These are phyloP conservation scores for Escallonia herrerae DNA, from an alignment of 129 eudicot genomes.

Conservation along the genomic window DNA sequence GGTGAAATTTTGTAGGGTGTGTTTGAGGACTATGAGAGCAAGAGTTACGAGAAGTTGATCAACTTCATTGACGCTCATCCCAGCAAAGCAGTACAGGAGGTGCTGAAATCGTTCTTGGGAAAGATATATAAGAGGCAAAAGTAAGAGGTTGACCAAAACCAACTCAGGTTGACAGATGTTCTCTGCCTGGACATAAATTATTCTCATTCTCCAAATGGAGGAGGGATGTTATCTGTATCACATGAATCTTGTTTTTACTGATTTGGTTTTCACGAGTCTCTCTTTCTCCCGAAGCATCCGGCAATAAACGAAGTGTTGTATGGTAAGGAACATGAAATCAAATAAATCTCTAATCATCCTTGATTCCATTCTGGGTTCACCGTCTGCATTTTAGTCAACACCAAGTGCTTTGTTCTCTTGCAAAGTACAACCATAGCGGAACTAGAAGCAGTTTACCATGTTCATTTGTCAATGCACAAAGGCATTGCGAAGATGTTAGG, in stretches of 20 bases:
- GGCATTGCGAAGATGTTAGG: too few relatives aligned
- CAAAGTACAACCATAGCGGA: neutral
- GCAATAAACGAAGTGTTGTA: constrained; percentile 3
- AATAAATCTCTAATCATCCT: neutral
- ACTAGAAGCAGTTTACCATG: neutral
- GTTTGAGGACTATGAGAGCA: constrained; percentile 59
- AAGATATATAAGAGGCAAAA: constrained; percentile 90
- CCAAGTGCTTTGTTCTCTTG: neutral
- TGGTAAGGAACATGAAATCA: constrained; percentile 1
- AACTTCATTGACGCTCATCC: constrained; percentile 73
- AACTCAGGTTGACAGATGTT: neutral
- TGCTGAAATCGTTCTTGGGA: constrained; percentile 71
- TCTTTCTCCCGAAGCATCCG: constrained; percentile 5
- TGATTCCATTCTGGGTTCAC: neutral
- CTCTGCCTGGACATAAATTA: constrained; percentile 3
- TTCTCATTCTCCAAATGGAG: constrained; percentile 9
- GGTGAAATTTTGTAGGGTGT: constrained; percentile 40
- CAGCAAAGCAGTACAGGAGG: constrained; percentile 68
- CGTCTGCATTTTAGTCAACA: neutral
- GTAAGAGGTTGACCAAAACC: constrained; percentile 14
- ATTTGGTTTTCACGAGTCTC: neutral
- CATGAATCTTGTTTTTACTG: constrained; percentile 9
- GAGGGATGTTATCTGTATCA: constrained; percentile 17
- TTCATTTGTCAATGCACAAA: too few relatives aligned
- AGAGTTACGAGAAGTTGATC: constrained; percentile 55